Base-by-base conservation (phyloP, 2,329 filamentous ascomycete species). In the Neonectria coccinea region DNA sequence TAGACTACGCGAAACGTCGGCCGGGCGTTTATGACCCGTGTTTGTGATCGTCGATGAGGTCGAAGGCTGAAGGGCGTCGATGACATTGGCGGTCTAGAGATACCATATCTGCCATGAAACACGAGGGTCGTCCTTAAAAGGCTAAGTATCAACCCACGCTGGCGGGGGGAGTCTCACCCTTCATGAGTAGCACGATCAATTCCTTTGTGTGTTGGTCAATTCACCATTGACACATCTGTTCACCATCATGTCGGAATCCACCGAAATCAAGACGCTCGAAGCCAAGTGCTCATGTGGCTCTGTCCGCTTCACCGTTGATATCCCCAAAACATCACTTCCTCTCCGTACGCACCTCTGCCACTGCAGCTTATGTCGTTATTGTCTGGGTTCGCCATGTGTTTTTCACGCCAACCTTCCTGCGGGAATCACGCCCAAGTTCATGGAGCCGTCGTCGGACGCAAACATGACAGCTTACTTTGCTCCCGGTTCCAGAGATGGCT, bases 201-300 rank as follows among this genome's bases (percentile, higher is more conserved):
- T 20, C 16, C 39, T 41, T 29, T 11, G 18, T 48, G 33, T 20
- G n/a, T 12, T 51, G 11, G 22, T 48, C 18, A 16, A 48, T 5
- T n/a, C 33, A 33, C 42, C 12, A 14, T 16, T 44, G 31, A 36
- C 10, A 8, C 25, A 44, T 18, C 7, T 16, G 41, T 36, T 29
- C 27, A 45, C 11, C 4, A 50, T n/a, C 41, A 75, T 77, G 69
- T 31, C 66, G 18, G 67, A 73, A 2, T 33, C 59, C 1, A 51
- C 44, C 27, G 51, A 65, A 3, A 74, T 67, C 52, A 80, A 77
- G 65, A 79, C 74, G 1, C 78, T 85, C 16, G 77, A 79, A 33
- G 82, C 81, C n/a, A 78, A 77, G 59, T 85, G 83, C 71, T 77
- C 78, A 67, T 85, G 83, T 69, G 79, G 79, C 56, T 77, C 79